Evolutionary conservation across 2,329 filamentous ascomycete species (phyloP).

Genomic region (Huntiella omanensis): DNA sequence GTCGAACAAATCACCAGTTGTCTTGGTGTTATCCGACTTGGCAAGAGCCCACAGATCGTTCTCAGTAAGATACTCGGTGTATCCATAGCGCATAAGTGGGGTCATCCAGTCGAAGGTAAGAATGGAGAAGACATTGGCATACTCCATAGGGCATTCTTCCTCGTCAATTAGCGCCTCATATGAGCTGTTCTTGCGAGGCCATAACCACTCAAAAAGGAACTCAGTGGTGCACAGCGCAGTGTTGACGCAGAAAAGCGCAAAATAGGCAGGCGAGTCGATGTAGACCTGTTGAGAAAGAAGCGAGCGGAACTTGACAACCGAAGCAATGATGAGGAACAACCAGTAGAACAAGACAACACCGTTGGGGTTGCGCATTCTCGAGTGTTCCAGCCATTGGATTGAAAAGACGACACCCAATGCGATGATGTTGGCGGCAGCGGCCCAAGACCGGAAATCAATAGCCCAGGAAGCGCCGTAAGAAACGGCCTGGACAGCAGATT

Average conservation of each 20-base stretch:
- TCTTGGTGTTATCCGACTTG: constrained; percentile 57
- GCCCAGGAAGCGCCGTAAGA: constrained; percentile 51
- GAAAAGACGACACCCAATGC: constrained; percentile 58
- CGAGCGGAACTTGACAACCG: constrained; percentile 69
- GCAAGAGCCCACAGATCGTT: constrained; percentile 90
- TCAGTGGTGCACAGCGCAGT: constrained; percentile 50
- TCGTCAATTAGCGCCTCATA: constrained; percentile 40
- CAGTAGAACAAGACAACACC: constrained; percentile 84
- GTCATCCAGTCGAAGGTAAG: constrained; percentile 99
- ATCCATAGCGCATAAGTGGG: constrained; percentile 87
- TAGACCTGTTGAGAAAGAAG: constrained; percentile 63
- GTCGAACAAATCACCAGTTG: constrained; percentile 52
- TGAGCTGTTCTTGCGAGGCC: constrained; percentile 47
- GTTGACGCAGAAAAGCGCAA: constrained; percentile 54
- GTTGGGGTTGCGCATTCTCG: constrained; percentile 65
- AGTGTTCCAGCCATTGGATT: constrained; percentile 76
- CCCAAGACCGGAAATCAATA: constrained; percentile 73
- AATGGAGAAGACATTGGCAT: constrained; percentile 82
- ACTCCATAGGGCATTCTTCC: constrained; percentile 58
- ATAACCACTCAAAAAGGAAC: constrained; percentile 68
- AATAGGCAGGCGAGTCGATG: constrained; percentile 48
- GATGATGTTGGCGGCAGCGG: constrained; percentile 49
- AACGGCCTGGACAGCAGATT: constrained; percentile 59
- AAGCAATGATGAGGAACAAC: constrained; percentile 64
- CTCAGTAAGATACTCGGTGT: constrained; percentile 79